Percentiles rank a stretch among this genome's conserved stretches.
Evolutionary conservation across 371 early-diverging fungal species (phyloP).

Genomic region (Apophysomyces ossiformis): DNA sequence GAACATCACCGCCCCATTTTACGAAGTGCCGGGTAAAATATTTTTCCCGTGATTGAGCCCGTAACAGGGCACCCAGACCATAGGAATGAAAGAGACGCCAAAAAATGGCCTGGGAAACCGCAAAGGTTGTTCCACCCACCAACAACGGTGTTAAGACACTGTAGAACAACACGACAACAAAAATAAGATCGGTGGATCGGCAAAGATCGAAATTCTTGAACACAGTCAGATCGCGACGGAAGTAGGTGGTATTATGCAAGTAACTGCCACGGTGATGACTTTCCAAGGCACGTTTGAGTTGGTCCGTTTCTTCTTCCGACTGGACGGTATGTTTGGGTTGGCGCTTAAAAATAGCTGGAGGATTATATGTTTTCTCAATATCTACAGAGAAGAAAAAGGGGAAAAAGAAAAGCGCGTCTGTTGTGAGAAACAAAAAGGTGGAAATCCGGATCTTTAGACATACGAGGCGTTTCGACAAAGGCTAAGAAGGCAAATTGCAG

Average conservation of each 20-base stretch:
- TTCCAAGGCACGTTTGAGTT: constrained; percentile 12
- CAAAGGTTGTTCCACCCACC: constrained; percentile 44
- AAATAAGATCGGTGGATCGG: constrained; percentile 82
- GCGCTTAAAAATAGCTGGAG: constrained; percentile 57
- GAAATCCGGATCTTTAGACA: constrained; percentile 14
- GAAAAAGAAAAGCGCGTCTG: too few relatives aligned
- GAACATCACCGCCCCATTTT: constrained; percentile 83
- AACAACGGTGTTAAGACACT: constrained; percentile 72
- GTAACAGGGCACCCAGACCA: constrained; percentile 78
- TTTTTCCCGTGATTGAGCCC: constrained; percentile 77
- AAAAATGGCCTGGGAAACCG: constrained; percentile 74
- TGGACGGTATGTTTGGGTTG: constrained; percentile 15
- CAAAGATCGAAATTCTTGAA: constrained; percentile 91
- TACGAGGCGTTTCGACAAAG: constrained; percentile 94
- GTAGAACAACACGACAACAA: constrained; percentile 75
- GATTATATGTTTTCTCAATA: constrained; percentile 91
- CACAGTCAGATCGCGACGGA: constrained; percentile 85
- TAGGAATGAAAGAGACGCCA: constrained; percentile 90
- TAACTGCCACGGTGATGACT: not conserved
- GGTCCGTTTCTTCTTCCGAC: constrained; percentile 19
- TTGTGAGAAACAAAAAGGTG: too few relatives aligned
- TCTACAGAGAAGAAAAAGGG: constrained; percentile 41
- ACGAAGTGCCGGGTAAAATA: constrained; percentile 92
- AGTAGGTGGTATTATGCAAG: constrained; percentile 55
- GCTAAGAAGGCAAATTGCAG: constrained; percentile 88